Evolutionary conservation across 305 asterid species (phyloP), one percentile per base, ranked within the genome.

Genomic region (Fraxinus platypoda): DNA sequence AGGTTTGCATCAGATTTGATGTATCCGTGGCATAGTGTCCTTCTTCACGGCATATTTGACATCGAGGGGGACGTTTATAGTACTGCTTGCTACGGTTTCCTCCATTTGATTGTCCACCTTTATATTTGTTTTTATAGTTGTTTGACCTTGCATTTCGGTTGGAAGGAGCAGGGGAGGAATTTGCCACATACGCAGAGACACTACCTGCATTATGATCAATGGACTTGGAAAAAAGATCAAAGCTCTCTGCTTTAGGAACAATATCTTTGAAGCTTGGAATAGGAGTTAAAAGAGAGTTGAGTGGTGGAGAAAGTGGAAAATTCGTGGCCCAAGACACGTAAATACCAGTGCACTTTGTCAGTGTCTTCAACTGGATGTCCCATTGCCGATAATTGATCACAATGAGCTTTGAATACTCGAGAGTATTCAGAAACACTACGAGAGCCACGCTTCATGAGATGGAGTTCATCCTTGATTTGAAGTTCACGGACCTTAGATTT

Each of bases 401-500:
- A 81, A 33, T 75, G 37, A 1, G 81, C 15, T 17, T 81, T 81
- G 77, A 74, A 76, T 38, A 25, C 77, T 12, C 57, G 72, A 35
- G 71, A 75, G 33, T 70, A 81, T 11, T 83, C 82, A 26, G 76
- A 25, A 3, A 83, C 68, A 2, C 79, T 19, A 2, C 15, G 31
- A 15, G 78, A 34, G 33, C 85, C 85, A 0, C 19, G 43, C 15
- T 83, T 78, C 2, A 43, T 19, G 34, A 57, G 11, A 2, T 41
- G 35, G 9, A 78, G 68, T 23, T 83, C 70, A 37, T 73, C 82
- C 6, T 83, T 83, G 1, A 83, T 76, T 34, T 76, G 21, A 3
- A 83, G 34, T 41, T 83, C 86, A 0, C 78, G 78, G 0, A 70
- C 71, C 74, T 83, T 83, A 17, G 86, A 83, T 68, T 30, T 13